Evolutionary conservation across 1,139 yeast genomes (phyloP).

Genomic region (Geotrichum cucujoidarum): DNA sequence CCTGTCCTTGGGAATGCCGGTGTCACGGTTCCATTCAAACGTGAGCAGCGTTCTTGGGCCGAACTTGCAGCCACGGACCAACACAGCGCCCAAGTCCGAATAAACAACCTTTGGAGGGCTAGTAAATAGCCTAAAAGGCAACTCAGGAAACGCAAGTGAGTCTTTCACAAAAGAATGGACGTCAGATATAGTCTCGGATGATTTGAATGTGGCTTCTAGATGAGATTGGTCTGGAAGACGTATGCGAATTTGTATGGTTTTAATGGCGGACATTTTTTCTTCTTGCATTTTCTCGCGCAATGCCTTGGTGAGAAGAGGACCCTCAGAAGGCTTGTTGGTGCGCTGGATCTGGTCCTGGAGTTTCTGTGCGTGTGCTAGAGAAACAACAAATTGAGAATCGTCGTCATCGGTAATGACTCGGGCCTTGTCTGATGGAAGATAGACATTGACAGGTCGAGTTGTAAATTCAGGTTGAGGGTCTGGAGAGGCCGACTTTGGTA

Average conservation of each 20-base stretch:
- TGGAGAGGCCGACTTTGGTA: not conserved
- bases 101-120: constrained; percentile 32
- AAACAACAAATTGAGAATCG: constrained; percentile 19
- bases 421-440: constrained; percentile 21
- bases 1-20: constrained; percentile 9
- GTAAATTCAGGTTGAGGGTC: not conserved
- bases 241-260: constrained; percentile 26
- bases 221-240: constrained; percentile 36
- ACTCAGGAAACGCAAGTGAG: constrained; percentile 26
- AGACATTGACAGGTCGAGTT: constrained; percentile 22
- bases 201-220: constrained; percentile 31
- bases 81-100: constrained; percentile 20
- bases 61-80: constrained; percentile 29
- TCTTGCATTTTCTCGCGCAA: constrained; percentile 29
- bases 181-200: constrained; percentile 29
- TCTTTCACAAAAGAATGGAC: constrained; percentile 30
- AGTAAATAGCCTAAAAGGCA: constrained; percentile 30
- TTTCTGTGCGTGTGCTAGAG: constrained; percentile 16
- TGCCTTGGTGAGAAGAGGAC: constrained; percentile 33
- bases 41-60: constrained; percentile 31
- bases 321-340: constrained; percentile 24
- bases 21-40: constrained; percentile 30
- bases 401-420: constrained; percentile 24
- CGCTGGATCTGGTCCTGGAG: constrained; percentile 25
- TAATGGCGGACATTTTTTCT: constrained; percentile 25